A percentile compares a stretch with the other conserved stretches of the same genome.
Conservation (phyloP, 139 green algal species). For the Dunaliella sp. region DNA sequence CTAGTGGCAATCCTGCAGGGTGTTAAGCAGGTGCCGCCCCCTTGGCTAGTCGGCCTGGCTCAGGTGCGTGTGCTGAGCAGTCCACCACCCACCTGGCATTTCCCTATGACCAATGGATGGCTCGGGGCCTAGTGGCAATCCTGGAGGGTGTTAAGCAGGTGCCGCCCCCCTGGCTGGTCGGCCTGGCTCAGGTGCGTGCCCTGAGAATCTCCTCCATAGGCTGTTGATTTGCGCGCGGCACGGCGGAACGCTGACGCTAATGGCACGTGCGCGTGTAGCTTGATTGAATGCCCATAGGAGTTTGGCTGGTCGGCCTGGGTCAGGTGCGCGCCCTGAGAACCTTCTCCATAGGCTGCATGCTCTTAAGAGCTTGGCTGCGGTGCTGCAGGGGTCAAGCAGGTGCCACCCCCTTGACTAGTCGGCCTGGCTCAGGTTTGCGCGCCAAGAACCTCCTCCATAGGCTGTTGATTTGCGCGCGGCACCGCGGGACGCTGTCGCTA, state of each 20-base stretch:
- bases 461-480: no score
- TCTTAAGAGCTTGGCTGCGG: no score
- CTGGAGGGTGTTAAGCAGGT: background rate
- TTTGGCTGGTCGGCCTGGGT: conserved; percentile 25
- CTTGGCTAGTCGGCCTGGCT: conserved; percentile 25
- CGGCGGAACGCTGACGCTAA: no score
- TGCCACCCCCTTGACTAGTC: background rate
- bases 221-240: no score
- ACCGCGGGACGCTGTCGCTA: no score
- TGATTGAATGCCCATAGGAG: no score
- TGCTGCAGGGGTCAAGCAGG: background rate
- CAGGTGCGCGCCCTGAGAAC: background rate
- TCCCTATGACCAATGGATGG: background rate
- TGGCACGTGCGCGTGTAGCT: no score
- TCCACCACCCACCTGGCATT: background rate
- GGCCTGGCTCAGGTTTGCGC: background rate
- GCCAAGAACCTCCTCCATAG: background rate
- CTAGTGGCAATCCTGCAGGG: conserved; percentile 58
- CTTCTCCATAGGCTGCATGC: no score
- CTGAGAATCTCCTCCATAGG: background rate
- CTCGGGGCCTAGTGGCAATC: background rate
- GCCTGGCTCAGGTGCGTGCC: background rate
- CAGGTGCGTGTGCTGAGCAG: background rate
- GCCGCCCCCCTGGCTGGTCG: background rate
- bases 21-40: conserved; percentile 46